phyloP scores from a whole-genome alignment of 345 rosid species.

The Pistacia integerrima region DNA sequence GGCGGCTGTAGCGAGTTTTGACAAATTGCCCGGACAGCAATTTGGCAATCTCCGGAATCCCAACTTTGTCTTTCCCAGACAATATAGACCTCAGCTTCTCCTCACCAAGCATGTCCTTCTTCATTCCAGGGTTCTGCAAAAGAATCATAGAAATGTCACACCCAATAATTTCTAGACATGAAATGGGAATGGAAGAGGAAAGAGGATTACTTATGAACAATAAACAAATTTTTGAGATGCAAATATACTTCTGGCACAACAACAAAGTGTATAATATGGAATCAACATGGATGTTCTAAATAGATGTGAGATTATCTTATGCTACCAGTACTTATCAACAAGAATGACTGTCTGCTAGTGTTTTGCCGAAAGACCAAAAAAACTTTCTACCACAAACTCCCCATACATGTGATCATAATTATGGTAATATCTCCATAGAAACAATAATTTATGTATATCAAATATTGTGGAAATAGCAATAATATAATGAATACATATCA shows the following conservation, averaged over 20 bases:
- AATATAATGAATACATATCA: no score
- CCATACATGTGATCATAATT: not conserved
- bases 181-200: not conserved
- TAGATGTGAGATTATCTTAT: not conserved
- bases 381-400: not conserved
- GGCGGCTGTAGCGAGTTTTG: not conserved
- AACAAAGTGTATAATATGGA: not conserved
- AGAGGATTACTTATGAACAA: not conserved
- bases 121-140: conserved; percentile 45
- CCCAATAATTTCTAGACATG: not conserved
- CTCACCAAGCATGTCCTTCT: conserved; percentile 33
- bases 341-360: not conserved
- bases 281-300: not conserved
- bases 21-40: conserved; percentile 38
- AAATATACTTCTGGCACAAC: not conserved
- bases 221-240: not conserved
- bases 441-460: not conserved
- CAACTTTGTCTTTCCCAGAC: conserved; percentile 44
- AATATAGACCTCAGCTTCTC: conserved; percentile 42
- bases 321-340: not conserved
- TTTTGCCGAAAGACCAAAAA: not conserved
- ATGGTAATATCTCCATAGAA: not conserved
- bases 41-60: conserved; percentile 42
- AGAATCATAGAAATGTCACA: not conserved
- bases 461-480: not conserved